A percentile compares a stretch with the other conserved stretches of the same genome.
Conservation (phyloP, 805 yeast genomes). For the Metschnikowia lochheadii region DNA sequence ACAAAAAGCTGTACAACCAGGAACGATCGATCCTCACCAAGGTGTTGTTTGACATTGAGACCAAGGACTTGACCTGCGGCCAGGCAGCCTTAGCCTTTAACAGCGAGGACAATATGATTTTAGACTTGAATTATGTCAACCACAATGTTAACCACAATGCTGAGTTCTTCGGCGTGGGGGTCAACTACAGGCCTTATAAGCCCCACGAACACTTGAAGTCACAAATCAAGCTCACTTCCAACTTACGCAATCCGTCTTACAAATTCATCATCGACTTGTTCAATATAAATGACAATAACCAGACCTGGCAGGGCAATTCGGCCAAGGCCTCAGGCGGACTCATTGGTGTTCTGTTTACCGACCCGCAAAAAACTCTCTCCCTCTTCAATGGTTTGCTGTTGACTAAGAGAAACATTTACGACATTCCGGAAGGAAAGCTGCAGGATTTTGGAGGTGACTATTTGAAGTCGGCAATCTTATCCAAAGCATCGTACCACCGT, state of each 20-base stretch:
- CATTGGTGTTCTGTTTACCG: constrained; percentile 45
- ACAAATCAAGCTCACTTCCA: constrained; percentile 42
- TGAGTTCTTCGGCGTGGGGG: constrained; percentile 46
- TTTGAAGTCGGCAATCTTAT: constrained; percentile 33
- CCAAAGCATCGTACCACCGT: constrained; percentile 22
- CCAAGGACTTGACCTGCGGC: constrained; percentile 35
- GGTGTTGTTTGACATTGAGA: constrained; percentile 38
- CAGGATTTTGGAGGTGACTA: constrained; percentile 28
- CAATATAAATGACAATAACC: constrained; percentile 39
- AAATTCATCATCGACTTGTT: constrained; percentile 34
- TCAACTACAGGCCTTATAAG: constrained; percentile 52
- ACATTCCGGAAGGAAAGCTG: constrained; percentile 49
- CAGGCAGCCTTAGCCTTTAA: constrained; percentile 34
- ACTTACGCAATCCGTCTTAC: constrained; percentile 43
- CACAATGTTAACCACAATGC: constrained; percentile 47
- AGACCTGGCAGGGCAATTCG: constrained; percentile 51
- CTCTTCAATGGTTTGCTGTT: constrained; percentile 54
- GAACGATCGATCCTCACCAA: constrained; percentile 44
- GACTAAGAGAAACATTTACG: constrained; percentile 51
- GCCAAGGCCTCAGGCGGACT: constrained; percentile 50
- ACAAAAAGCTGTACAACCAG: constrained; percentile 26
- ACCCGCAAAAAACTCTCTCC: constrained; percentile 22
- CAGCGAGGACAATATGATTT: constrained; percentile 35
- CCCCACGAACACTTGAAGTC: constrained; percentile 43
- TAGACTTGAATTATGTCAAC: constrained; percentile 38